Base-by-base conservation (phyloP, 768 basidiomycete species). In the Boletus rufocinnamomeus region DNA sequence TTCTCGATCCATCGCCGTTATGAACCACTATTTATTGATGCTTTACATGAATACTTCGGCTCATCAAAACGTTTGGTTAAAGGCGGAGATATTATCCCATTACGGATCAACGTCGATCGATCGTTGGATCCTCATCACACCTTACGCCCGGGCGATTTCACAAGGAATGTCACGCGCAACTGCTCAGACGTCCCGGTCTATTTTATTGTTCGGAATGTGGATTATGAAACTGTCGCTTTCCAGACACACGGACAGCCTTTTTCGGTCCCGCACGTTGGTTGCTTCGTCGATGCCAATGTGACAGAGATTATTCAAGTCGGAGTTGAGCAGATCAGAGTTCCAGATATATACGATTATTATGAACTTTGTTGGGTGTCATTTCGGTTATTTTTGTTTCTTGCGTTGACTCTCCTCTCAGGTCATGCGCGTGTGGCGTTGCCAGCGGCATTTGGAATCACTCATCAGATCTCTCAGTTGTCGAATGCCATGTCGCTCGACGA, bases 261-360 rank as follows among this genome's bases (percentile, higher is more conserved):
- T 2, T 79, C 80, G 0, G 71, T 80, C 21, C 91, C 89, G 6
- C 85, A 91, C 64, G 69, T 95, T 19, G 96, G 96, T 0, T 95
- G 89, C 66, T 91, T 90, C 82, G 79, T 97, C 21, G 92, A 98
- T 65, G 74, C 86, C 1, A 69, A 78, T 2, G 69, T 80, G 8
- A 96, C 96, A 21, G 84, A 85, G 53, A 83, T 98, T 66, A 72
- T 90, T 9, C 91, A 95, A 71, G 80, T 85, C 0, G 95, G 96
- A 0, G 66, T 91, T 8, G 92, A 93, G 64, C 83, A 89, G 60
- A 77, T 77, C 8, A 77, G 80, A 57, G 79, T 87, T 40, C 88
- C 84, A 28, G 81, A 83, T 67, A 72, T 78, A 6, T 74, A 73
- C 30, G 70, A 68, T 4, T 88, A 84, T 66, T 64, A 81, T 27